Percentiles rank a stretch among this genome's conserved stretches.
Evolutionary conservation across 352 stramenopile species (phyloP).

Genomic region (Aphanomyces astaci): DNA sequence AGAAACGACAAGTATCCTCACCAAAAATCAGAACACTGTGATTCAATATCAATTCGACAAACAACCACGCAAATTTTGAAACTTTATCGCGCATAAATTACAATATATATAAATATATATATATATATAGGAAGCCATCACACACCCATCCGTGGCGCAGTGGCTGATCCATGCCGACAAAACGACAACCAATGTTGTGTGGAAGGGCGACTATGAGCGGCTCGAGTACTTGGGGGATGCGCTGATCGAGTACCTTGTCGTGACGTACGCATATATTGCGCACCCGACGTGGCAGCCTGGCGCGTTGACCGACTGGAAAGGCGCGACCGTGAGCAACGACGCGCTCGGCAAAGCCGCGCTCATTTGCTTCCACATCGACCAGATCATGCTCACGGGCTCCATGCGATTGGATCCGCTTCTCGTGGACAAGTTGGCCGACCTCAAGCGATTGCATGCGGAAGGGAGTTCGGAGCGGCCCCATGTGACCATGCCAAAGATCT

Average conservation of each 20-base stretch:
- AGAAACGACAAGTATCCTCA: no score
- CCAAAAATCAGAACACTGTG: no score
- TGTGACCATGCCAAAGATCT: slow-evolving; percentile 71
- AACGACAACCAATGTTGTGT: slow-evolving; percentile 37
- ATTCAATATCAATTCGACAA: no score
- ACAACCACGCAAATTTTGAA: no score
- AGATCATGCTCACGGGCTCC: slow-evolving; percentile 61
- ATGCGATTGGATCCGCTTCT: slow-evolving; percentile 55
- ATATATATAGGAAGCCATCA: slow-evolving; percentile 58
- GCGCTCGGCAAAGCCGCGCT: slow-evolving; percentile 75
- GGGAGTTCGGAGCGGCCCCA: slow-evolving; percentile 39
- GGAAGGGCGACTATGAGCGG: slow-evolving; percentile 82
- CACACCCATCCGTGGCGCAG: slow-evolving; percentile 62
- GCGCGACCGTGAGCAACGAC: slow-evolving; percentile 78
- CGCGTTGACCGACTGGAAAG: slow-evolving; percentile 76
- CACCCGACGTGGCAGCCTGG: slow-evolving; percentile 70
- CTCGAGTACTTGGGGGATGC: slow-evolving; percentile 85
- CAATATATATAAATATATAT: no score
- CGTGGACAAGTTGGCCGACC: slow-evolving; percentile 34
- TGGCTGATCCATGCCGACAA: slow-evolving; percentile 43
- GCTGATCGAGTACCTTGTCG: slow-evolving; percentile 83
- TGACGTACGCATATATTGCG: slow-evolving; percentile 69
- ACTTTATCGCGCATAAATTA: no score
- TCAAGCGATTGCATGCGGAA: slow-evolving; percentile 39
- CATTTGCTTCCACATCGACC: slow-evolving; percentile 68